Evolutionary conservation across 2,329 filamentous ascomycete species (phyloP).

Genomic region (Monosporascus cannonballus): DNA sequence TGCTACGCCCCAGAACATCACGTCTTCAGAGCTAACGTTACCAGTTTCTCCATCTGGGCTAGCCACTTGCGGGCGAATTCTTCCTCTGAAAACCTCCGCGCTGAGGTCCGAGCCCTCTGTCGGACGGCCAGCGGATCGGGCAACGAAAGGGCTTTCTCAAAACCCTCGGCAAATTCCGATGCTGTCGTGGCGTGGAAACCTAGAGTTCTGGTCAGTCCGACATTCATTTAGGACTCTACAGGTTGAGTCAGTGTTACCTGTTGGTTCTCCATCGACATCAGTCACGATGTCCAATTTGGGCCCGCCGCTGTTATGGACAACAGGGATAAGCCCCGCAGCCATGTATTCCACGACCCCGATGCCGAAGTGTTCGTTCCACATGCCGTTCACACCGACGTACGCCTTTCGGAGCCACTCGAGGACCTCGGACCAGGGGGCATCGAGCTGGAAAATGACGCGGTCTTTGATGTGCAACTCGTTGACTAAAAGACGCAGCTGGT

Average conservation of each 20-base stretch:
- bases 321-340: conserved; percentile 84
- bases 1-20: background rate
- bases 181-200: conserved; percentile 82
- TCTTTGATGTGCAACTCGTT: conserved; percentile 84
- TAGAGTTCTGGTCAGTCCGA: conserved; percentile 22
- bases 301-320: conserved; percentile 89
- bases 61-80: conserved; percentile 80
- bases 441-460: conserved; percentile 78
- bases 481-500: conserved; percentile 77
- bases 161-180: conserved; percentile 74
- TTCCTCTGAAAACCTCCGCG: conserved; percentile 79
- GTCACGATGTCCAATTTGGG: conserved; percentile 92
- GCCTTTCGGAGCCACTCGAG: conserved; percentile 70
- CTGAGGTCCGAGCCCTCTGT: conserved; percentile 67
- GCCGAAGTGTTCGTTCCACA: conserved; percentile 99
- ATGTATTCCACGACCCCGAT: conserved; percentile 98
- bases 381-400: conserved; percentile 88
- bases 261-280: conserved; percentile 69
- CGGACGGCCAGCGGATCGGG: conserved; percentile 71
- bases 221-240: background rate
- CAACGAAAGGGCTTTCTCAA: conserved; percentile 68
- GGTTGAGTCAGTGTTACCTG: conserved; percentile 45
- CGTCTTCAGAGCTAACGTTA: conserved; percentile 33
- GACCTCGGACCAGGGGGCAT: conserved; percentile 85
- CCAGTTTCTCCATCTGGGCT: conserved; percentile 64